Conservation (phyloP, 768 basidiomycete species). For the Lentinula aciculospora region DNA sequence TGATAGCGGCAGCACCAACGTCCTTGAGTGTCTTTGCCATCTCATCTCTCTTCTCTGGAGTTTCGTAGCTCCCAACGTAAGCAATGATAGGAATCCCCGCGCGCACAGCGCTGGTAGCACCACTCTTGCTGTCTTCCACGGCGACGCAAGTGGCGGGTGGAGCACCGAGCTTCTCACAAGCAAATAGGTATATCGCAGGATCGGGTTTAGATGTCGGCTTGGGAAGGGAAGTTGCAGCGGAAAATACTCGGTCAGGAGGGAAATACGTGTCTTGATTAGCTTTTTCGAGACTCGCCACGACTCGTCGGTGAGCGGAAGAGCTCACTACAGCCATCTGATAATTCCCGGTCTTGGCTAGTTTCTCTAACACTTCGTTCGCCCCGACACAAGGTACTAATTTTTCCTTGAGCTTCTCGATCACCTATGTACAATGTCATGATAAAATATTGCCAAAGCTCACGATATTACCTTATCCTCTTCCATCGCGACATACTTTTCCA, state of each 20-base stretch:
- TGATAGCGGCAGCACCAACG: constrained; percentile 14
- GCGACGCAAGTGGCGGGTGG: constrained; percentile 16
- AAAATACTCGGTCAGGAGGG: constrained; percentile 14
- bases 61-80: constrained; percentile 18
- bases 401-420: constrained; percentile 52
- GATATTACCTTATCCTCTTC: constrained; percentile 30
- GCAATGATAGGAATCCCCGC: constrained; percentile 16
- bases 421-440: constrained; percentile 11
- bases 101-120: constrained; percentile 15
- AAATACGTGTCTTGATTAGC: constrained; percentile 16
- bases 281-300: constrained; percentile 18
- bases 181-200: constrained; percentile 19
- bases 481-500: constrained; percentile 17
- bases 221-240: constrained; percentile 18
- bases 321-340: constrained; percentile 18
- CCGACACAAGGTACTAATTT: constrained; percentile 27
- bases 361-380: constrained; percentile 10
- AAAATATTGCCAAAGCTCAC: neutral
- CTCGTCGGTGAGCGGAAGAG: constrained; percentile 17
- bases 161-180: constrained; percentile 16
- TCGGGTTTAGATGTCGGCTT: constrained; percentile 21
- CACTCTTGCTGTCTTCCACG: constrained; percentile 19
- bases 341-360: constrained; percentile 6
- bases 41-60: constrained; percentile 14
- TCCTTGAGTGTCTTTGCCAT: constrained; percentile 14